Percentiles rank a stretch among this genome's conserved stretches.
Conservation (phyloP, 148 eudicot genomes). For the Agrostemma githago region DNA sequence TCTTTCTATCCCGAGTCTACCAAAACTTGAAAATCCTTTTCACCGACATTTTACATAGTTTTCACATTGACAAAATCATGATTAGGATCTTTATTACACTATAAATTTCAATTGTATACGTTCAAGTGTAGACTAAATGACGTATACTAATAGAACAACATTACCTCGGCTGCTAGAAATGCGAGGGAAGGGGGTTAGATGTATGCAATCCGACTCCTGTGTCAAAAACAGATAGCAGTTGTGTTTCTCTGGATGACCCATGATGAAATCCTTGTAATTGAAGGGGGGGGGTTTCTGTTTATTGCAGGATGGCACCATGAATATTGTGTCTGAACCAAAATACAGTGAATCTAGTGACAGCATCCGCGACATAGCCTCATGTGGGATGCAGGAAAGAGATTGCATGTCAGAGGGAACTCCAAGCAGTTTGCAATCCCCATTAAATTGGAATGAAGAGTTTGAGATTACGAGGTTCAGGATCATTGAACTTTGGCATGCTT, state of each 20-base stretch:
- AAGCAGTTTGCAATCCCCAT: constrained; percentile 29
- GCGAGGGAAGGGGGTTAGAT: background rate
- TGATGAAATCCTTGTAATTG: background rate
- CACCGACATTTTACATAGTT: background rate
- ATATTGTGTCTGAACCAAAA: constrained; percentile 32
- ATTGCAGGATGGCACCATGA: constrained; percentile 26
- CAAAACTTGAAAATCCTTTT: background rate
- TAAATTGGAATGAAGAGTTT: constrained; percentile 50
- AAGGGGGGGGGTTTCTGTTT: constrained; percentile 7
- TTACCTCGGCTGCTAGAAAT: background rate
- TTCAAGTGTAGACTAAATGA: background rate
- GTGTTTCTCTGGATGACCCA: background rate
- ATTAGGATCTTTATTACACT: background rate
- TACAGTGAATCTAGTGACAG: constrained; percentile 23
- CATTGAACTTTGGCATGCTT: constrained; percentile 76
- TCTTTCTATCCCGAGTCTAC: background rate
- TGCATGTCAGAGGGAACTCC: constrained; percentile 26
- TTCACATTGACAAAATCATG: background rate
- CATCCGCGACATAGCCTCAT: constrained; percentile 15
- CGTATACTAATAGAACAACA: background rate
- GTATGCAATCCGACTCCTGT: background rate
- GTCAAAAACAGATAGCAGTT: background rate
- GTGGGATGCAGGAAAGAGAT: constrained; percentile 24
- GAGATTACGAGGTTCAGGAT: constrained; percentile 55
- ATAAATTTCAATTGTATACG: background rate